These are phyloP conservation scores for Heimioporus sp. DNA, from an alignment of 768 basidiomycete genomes.

Conservation along the genomic window DNA sequence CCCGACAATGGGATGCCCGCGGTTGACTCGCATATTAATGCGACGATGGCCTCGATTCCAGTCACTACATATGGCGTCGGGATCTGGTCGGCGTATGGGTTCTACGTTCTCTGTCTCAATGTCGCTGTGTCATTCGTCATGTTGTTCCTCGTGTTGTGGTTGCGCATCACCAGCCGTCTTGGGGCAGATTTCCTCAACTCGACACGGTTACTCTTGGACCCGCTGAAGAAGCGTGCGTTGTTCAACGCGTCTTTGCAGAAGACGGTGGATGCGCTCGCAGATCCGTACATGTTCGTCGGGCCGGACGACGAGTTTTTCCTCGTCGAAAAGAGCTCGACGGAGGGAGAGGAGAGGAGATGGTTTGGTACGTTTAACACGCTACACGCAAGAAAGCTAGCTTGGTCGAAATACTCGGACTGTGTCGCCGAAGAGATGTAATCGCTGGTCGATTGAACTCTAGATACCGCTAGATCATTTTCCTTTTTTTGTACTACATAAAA, in stretches of 20 bases:
- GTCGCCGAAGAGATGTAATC: too few relatives aligned
- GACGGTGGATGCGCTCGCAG: neutral
- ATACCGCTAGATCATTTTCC: too few relatives aligned
- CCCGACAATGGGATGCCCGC: neutral
- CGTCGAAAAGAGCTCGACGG: neutral
- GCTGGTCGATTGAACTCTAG: too few relatives aligned
- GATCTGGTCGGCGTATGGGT: neutral
- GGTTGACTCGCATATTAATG: neutral
- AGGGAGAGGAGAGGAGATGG: neutral
- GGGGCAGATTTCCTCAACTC: constrained; percentile 3
- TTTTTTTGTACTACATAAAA: too few relatives aligned
- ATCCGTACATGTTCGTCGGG: constrained; percentile 1
- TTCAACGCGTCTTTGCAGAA: constrained; percentile 1
- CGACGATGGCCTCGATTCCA: neutral
- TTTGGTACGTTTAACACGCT: neutral
- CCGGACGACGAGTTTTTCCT: neutral
- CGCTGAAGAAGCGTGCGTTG: constrained; percentile 1
- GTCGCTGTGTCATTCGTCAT: constrained; percentile 2
- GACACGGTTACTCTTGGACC: constrained; percentile 2
- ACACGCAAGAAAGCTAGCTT: neutral
- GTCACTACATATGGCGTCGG: neutral
- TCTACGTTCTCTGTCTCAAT: neutral
- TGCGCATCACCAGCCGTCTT: neutral
- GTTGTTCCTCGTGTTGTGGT: neutral
- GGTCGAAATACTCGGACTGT: too few relatives aligned